phyloP scores from a whole-genome alignment of 106 monocot genomes.

The Dendrobium nobile region DNA sequence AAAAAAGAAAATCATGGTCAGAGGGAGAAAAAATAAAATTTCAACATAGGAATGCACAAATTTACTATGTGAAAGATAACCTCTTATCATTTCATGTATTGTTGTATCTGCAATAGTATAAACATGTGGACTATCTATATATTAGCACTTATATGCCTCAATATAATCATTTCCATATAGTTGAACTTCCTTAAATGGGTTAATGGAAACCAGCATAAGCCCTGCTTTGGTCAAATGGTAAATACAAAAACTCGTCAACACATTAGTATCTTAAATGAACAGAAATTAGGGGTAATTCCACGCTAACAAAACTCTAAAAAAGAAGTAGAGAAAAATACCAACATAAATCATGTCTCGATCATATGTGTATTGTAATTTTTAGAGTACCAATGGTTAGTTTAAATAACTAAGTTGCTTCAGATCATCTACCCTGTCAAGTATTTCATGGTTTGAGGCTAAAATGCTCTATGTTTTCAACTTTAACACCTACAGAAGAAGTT shows the following conservation, averaged over 20 bases:
- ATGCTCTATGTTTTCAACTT: no score
- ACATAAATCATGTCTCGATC: no score
- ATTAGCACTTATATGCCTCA: conserved; percentile 71
- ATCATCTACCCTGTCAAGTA: no score
- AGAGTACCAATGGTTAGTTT: no score
- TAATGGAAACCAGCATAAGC: conserved; percentile 88
- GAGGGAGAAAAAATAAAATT: not conserved
- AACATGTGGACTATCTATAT: conserved; percentile 74
- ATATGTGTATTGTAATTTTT: no score
- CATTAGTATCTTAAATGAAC: not conserved
- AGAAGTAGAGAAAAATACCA: no score
- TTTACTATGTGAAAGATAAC: conserved; percentile 24
- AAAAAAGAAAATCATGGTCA: conserved; percentile 23
- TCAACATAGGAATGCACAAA: conserved; percentile 13
- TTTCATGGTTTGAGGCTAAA: no score
- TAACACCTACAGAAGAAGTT: no score
- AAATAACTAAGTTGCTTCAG: no score
- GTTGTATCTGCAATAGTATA: conserved; percentile 98
- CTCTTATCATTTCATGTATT: conserved; percentile 92
- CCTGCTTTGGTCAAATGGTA: conserved; percentile 71
- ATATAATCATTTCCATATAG: conserved; percentile 80
- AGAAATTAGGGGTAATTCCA: not conserved
- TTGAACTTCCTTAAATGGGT: conserved; percentile 79
- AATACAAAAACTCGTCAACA: not conserved
- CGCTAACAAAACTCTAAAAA: not conserved